A percentile compares a stretch with the other conserved stretches of the same genome.
Conservation (phyloP, 2,329 filamentous ascomycete species). For the Talaromyces atroroseus region DNA sequence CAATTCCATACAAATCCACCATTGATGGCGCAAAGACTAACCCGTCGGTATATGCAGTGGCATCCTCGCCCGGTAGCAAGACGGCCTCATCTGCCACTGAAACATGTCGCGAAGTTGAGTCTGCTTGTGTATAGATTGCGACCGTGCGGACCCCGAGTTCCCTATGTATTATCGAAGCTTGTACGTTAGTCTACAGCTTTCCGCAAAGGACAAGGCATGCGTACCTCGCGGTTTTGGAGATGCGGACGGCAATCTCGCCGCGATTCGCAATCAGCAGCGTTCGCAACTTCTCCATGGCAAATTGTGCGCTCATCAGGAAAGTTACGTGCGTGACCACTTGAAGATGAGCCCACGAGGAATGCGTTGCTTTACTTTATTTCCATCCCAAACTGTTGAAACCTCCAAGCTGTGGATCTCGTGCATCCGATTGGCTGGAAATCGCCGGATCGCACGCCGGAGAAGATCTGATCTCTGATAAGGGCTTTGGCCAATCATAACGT, state of each 20-base stretch:
- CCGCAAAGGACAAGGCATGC: background rate
- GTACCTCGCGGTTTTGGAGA: conserved; percentile 47
- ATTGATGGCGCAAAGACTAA: conserved; percentile 17
- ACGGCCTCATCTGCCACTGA: conserved; percentile 50
- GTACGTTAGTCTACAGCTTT: too few species aligned
- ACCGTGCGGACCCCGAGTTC: conserved; percentile 47
- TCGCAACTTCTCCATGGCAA: background rate
- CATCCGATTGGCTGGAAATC: background rate
- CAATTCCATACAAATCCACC: conserved; percentile 11
- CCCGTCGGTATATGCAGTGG: conserved; percentile 43
- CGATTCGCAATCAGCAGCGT: conserved; percentile 53
- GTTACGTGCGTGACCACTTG: background rate
- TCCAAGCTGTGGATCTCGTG: background rate
- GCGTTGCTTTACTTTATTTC: too few species aligned
- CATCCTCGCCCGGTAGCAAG: conserved; percentile 44
- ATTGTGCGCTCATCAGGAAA: background rate
- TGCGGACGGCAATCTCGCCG: conserved; percentile 54
- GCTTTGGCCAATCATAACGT: background rate
- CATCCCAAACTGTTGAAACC: too few species aligned
- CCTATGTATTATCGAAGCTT: background rate
- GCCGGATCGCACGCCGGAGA: background rate
- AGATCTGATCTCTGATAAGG: background rate
- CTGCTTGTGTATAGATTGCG: conserved; percentile 54
- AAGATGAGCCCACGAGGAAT: background rate
- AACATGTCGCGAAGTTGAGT: conserved; percentile 52